Base-by-base conservation (phyloP, 352 stramenopile species). In the Phytophthora boehmeriae region DNA sequence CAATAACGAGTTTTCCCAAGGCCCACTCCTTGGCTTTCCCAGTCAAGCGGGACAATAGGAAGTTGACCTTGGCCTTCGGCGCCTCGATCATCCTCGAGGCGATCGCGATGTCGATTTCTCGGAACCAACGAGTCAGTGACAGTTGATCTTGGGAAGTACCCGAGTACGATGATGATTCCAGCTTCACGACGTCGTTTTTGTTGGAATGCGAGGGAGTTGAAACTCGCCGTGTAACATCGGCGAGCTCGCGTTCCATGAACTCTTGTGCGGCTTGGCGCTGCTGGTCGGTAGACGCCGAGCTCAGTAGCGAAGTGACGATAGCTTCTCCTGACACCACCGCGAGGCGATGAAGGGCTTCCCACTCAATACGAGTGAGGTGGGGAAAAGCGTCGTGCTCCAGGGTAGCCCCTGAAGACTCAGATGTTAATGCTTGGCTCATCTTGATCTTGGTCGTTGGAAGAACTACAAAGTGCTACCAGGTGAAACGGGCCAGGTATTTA, bases 71-170 rank as follows among this genome's bases (percentile, higher is more conserved):
- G 0, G 54, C 27, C 6, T 9, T 14, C n/a, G 28, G 39, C 9
- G 45, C 53, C 45, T 56, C 42, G 39, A 68, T 46, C 5, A 54
- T 11, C 13, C 22, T 45, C 25, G 52, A 59, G 14, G 41, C 49
- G 46, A 68, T 61, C 0, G 52, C 57, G 19, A 64, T 57, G 9
- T 72, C 42, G 43, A 71, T 54, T 16, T 71, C 48, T 2, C 44
- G 34, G 14, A 66, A 62, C 55, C 62, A 66, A 13, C 55, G 49
- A 16, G 48, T 54, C 13, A 62, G 34, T 4, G 27, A 36, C 2
- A 62, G 27, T 17, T 43, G 9, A 17, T 62, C 43, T 25, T 32
- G 8, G 35, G 49, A 49, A 25, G 20, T 42, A 2, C 51, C 42
- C 28, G 27, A 17, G 55, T 50, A 47, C 13, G 25, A 25, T 8